A percentile compares a stretch with the other conserved stretches of the same genome.
These are phyloP conservation scores for Thraustochytrium sp. DNA, from an alignment of 352 stramenopile genomes.

Conservation along the genomic window DNA sequence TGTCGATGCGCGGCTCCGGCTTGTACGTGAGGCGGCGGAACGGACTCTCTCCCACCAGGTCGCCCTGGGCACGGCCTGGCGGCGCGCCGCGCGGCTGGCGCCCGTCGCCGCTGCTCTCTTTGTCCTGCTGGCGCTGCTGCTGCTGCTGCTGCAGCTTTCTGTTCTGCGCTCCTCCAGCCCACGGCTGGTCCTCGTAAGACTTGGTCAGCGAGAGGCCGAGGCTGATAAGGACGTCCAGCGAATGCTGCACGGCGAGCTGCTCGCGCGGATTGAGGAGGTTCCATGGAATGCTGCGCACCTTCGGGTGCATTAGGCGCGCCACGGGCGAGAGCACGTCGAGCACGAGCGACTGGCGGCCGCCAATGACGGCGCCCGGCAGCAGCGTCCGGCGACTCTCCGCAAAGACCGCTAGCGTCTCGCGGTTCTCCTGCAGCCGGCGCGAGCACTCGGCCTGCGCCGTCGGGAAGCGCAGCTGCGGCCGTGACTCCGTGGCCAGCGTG, in stretches of 20 bases:
- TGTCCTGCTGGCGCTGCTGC: neutral
- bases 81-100: too few species aligned
- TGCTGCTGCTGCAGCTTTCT: neutral
- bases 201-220: constrained; percentile 32
- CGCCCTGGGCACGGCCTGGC: neutral
- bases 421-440: neutral
- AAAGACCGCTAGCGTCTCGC: neutral
- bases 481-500: neutral
- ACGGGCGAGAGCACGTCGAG: neutral
- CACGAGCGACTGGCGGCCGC: neutral
- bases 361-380: neutral
- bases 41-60: neutral
- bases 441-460: neutral
- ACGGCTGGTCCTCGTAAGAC: neutral
- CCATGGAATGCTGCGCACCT: constrained; percentile 7
- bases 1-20: constrained; percentile 16
- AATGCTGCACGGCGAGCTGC: neutral
- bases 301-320: neutral
- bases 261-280: constrained; percentile 17
- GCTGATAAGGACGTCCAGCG: neutral
- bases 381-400: neutral
- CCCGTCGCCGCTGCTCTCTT: too few species aligned
- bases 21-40: neutral
- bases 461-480: neutral
- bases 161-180: neutral